Evolutionary conservation across 1,139 yeast genomes (phyloP), one percentile per base, ranked within the genome.

Genomic region (Geotrichum phurueaensis): DNA sequence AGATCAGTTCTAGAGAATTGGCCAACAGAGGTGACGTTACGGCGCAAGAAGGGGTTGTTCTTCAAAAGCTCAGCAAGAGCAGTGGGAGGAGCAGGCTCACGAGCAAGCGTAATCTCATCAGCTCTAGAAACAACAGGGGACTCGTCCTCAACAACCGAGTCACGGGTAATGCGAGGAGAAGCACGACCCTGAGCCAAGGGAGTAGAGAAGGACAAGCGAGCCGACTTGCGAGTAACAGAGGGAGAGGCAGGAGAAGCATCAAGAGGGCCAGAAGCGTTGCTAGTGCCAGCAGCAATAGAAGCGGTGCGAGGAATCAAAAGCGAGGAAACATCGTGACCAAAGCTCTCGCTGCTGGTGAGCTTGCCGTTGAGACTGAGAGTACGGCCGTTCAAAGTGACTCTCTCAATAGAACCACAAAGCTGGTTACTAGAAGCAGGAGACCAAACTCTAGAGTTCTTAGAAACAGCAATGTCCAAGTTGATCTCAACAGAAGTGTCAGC

Each of bases 21-120:
- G 71, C 85, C 85, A 57, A 95, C 98, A 51, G 97, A 89, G 68
- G 90, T 79, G 62, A 95, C 86, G 63, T 94, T 88, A 75, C 86
- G 86, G 73, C 96, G 84, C 73, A 90, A 81, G 83, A 92, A 94
- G 65, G 96, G 89, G 75, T 92, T 92, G 79, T 88, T 84, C 75
- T 96, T 85, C 71, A 94, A 84, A 75, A 86, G 84, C 65, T 86
- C 83, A 67, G 84, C 80, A 69, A 92, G 82, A 51, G 95, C 92
- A 64, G 84, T 68, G 66, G 94, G 89, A 67, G 94, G 90, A 51
- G 88, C 81, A 64, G 89, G 79, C 71, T 88, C 81, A 60, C 82
- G 76, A 59, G 67, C 61, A 33, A 68, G 56, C 27, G 54, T 53
- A 25, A 62, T 55, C 31, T 61, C 64, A 25, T 57, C 60, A 23